These are phyloP conservation scores for Verticillium longisporum DNA, from an alignment of 2,329 filamentous ascomycete species.

Conservation along the genomic window DNA sequence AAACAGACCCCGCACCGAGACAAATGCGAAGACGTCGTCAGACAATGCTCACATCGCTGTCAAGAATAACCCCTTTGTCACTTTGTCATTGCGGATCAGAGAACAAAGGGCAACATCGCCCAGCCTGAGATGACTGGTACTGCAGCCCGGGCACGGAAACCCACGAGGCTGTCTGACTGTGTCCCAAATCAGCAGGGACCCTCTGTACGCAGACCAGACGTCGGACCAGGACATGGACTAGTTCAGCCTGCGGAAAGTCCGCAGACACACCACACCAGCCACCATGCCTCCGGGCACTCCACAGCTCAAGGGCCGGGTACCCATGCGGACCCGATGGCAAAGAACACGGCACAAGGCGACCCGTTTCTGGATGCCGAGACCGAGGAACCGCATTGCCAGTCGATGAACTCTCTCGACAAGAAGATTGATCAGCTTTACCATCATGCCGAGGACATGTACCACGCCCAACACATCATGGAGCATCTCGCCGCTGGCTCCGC, in stretches of 20 bases:
- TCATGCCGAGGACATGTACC: constrained; percentile 25
- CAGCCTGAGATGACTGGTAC: constrained; percentile 15
- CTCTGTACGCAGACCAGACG: constrained; percentile 7
- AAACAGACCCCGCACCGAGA: background rate
- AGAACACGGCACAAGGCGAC: background rate
- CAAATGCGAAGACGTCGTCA: background rate
- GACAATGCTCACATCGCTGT: constrained; percentile 10
- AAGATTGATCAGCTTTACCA: constrained; percentile 23
- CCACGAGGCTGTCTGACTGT: constrained; percentile 20
- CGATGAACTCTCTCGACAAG: constrained; percentile 10
- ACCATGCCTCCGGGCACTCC: background rate
- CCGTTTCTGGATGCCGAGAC: background rate
- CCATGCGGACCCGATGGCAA: background rate
- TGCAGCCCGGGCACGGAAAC: constrained; percentile 12
- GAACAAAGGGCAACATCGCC: constrained; percentile 11
- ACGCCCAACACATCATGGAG: constrained; percentile 24
- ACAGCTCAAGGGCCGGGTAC: background rate
- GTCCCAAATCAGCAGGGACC: constrained; percentile 13
- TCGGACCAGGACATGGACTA: background rate
- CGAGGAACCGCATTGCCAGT: background rate
- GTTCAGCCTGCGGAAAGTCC: background rate
- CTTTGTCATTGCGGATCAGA: constrained; percentile 23
- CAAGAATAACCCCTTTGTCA: constrained; percentile 23
- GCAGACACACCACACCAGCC: background rate
- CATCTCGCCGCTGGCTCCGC: constrained; percentile 20